Evolutionary conservation across 139 green algal genomes (phyloP).

Genomic region (Tetraselmis chui): DNA sequence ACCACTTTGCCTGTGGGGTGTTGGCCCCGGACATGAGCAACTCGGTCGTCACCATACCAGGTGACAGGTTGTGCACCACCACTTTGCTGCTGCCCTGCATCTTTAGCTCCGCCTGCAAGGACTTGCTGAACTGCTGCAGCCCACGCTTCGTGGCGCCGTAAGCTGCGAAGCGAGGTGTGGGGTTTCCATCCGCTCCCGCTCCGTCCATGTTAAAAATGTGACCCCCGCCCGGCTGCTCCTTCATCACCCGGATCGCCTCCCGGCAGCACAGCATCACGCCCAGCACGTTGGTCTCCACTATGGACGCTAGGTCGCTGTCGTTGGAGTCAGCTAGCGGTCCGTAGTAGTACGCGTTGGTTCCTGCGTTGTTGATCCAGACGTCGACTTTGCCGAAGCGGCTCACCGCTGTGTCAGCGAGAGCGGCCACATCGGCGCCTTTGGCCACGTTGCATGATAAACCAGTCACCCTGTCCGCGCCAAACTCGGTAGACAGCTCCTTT

Average conservation of each 20-base stretch:
- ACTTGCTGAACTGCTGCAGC: conserved; percentile 77
- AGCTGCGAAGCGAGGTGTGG: conserved; percentile 81
- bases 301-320: conserved; percentile 60
- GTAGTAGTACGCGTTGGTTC: conserved; percentile 85
- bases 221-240: conserved; percentile 60
- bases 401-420: conserved; percentile 55
- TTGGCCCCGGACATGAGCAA: conserved; percentile 80
- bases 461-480: conserved; percentile 9
- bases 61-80: conserved; percentile 76
- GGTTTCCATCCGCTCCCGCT: conserved; percentile 60
- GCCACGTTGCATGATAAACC: conserved; percentile 60
- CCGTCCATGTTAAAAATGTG: conserved; percentile 96
- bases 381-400: conserved; percentile 44
- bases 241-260: conserved; percentile 84
- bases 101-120: conserved; percentile 50
- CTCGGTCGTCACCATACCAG: conserved; percentile 92
- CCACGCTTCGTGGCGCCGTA: conserved; percentile 90
- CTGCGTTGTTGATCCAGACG: conserved; percentile 45
- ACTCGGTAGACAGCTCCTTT: background rate
- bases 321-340: conserved; percentile 50
- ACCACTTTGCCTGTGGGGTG: conserved; percentile 75
- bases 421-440: conserved; percentile 39
- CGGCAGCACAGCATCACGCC: conserved; percentile 83
- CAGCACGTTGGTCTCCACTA: conserved; percentile 89
- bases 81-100: conserved; percentile 64